phyloP scores from a whole-genome alignment of 495 filamentous ascomycete genomes.

The Trichoderma asperelloides region DNA sequence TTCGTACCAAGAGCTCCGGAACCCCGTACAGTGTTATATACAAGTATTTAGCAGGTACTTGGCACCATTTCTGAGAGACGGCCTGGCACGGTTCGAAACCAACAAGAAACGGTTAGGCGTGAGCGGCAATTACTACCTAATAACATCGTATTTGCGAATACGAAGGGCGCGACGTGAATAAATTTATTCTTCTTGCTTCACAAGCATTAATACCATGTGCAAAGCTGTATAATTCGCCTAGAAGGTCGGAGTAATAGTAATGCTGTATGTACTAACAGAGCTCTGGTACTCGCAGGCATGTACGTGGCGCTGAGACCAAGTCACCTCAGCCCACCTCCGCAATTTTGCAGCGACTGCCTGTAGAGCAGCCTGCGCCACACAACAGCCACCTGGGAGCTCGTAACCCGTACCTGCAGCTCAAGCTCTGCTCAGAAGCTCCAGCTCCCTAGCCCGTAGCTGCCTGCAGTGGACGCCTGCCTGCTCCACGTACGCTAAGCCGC shows the following conservation, averaged over 20 bases:
- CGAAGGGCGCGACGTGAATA: background rate
- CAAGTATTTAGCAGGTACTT: no score
- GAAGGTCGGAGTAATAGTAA: no score
- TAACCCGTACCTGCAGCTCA: constrained; percentile 4
- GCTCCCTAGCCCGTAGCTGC: background rate
- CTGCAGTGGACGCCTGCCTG: background rate
- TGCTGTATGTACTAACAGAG: no score
- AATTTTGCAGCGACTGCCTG: background rate
- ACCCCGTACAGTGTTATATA: background rate
- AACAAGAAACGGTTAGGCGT: constrained; percentile 7
- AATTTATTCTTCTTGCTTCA: background rate
- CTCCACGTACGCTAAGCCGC: background rate
- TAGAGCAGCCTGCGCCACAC: background rate
- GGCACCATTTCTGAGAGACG: background rate
- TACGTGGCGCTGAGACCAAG: no score
- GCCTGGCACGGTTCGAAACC: background rate
- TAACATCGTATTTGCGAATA: background rate
- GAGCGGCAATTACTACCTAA: background rate
- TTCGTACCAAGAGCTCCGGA: background rate
- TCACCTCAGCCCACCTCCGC: background rate
- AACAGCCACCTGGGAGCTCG: background rate
- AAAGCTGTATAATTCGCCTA: background rate
- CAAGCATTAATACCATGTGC: background rate
- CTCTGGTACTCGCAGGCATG: no score
- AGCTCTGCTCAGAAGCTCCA: background rate